Conservation (phyloP, 2,329 filamentous ascomycete species). For the Paracorniculantispora psalliotae region DNA sequence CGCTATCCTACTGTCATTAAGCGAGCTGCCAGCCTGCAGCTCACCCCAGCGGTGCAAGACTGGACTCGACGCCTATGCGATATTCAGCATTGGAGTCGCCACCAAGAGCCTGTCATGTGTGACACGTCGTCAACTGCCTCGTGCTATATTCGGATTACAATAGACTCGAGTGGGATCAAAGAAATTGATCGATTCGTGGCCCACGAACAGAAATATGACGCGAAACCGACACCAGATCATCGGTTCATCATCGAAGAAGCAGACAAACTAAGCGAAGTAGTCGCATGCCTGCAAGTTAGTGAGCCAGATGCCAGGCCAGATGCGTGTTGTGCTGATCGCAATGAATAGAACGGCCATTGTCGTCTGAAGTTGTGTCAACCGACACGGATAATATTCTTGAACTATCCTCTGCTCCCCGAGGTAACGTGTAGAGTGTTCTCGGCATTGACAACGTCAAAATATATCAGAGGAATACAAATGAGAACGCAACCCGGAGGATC, state of each 20-base stretch:
- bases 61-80: neutral
- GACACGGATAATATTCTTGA: neutral
- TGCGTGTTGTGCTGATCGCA: neutral
- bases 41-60: neutral
- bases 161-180: constrained; percentile 2
- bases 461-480: neutral
- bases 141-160: neutral
- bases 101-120: neutral
- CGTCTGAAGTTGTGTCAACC: neutral
- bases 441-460: neutral
- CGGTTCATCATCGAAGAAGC: constrained; percentile 3
- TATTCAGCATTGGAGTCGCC: neutral
- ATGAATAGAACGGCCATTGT: neutral
- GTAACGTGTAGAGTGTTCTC: neutral
- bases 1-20: neutral
- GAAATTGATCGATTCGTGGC: neutral
- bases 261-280: neutral
- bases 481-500: neutral
- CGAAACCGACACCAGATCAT: neutral
- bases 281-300: neutral
- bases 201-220: neutral
- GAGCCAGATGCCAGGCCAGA: neutral
- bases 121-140: neutral
- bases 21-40: neutral
- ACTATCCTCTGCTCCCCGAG: neutral